These are phyloP conservation scores for Kazachstania africana DNA, from an alignment of 805 yeast species.

Conservation along the genomic window DNA sequence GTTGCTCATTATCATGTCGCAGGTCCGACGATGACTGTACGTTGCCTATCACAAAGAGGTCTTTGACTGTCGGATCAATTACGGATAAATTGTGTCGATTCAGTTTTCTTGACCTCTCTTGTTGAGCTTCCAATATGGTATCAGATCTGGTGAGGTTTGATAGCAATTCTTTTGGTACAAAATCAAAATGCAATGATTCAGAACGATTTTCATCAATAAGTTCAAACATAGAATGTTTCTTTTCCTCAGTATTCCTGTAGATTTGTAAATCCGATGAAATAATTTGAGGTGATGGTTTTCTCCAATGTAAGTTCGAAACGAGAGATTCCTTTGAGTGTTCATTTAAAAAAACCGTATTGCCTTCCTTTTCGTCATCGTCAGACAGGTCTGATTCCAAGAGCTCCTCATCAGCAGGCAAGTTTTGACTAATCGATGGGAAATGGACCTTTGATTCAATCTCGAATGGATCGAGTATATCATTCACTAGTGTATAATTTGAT, in stretches of 20 bases:
- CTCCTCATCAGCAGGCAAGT: neutral
- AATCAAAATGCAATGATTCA: slow-evolving; percentile 10
- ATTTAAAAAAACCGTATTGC: too few species aligned
- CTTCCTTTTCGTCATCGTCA: slow-evolving; percentile 5
- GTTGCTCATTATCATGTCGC: slow-evolving; percentile 12
- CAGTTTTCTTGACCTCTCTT: neutral
- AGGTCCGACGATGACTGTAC: slow-evolving; percentile 17
- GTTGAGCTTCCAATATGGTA: slow-evolving; percentile 1
- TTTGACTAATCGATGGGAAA: too few species aligned
- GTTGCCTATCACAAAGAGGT: slow-evolving; percentile 8
- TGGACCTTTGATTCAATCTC: neutral
- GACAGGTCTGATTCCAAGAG: slow-evolving; percentile 1
- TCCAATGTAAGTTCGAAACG: slow-evolving; percentile 10
- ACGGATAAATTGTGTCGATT: neutral
- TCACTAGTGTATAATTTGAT: neutral
- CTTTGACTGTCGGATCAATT: slow-evolving; percentile 15
- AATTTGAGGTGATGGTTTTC: slow-evolving; percentile 7
- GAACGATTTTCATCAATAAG: slow-evolving; percentile 4
- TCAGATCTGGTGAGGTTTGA: slow-evolving; percentile 3
- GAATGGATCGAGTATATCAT: neutral
- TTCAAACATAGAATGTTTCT: slow-evolving; percentile 10
- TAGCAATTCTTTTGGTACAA: slow-evolving; percentile 13
- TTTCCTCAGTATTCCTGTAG: slow-evolving; percentile 10
- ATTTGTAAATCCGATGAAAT: slow-evolving; percentile 10
- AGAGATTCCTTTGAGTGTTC: slow-evolving; percentile 9